These are phyloP conservation scores for Saturnispora serradocipensis DNA, from an alignment of 805 yeast species.

Conservation along the genomic window DNA sequence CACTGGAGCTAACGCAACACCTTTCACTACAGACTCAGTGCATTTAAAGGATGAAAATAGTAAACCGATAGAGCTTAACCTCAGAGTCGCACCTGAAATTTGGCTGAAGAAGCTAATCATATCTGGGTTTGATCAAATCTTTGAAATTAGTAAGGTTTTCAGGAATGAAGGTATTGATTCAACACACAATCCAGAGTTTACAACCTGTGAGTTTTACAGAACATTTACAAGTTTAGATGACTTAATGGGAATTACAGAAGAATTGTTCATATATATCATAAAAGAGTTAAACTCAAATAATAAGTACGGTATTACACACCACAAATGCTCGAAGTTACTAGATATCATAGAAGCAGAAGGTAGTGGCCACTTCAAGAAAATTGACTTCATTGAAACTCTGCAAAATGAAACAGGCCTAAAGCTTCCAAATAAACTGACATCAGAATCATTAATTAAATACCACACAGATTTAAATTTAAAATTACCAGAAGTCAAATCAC, in stretches of 20 bases:
- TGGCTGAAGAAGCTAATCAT: constrained; percentile 83
- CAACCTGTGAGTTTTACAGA: constrained; percentile 83
- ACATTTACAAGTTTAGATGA: constrained; percentile 58
- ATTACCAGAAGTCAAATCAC: constrained; percentile 35
- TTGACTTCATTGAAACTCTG: constrained; percentile 62
- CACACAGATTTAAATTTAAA: constrained; percentile 29
- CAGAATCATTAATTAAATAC: constrained; percentile 34
- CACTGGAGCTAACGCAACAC: constrained; percentile 89
- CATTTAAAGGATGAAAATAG: constrained; percentile 26
- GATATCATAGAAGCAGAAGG: constrained; percentile 12
- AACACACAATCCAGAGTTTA: constrained; percentile 91
- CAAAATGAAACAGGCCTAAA: constrained; percentile 41
- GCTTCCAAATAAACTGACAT: constrained; percentile 34
- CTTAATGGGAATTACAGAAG: constrained; percentile 56
- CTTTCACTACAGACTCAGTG: constrained; percentile 49
- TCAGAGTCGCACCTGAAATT: constrained; percentile 90
- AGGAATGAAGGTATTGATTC: constrained; percentile 90
- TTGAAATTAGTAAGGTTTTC: constrained; percentile 77
- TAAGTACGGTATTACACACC: constrained; percentile 15
- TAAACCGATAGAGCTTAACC: constrained; percentile 32
- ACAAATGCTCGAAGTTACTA: constrained; percentile 16
- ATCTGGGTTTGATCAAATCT: constrained; percentile 78
- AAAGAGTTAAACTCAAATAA: constrained; percentile 21
- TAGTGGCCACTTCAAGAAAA: constrained; percentile 27
- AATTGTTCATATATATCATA: constrained; percentile 38